Evolutionary conservation across 148 eudicot genomes (phyloP).

Genomic region (Rhododendron griersonianum): DNA sequence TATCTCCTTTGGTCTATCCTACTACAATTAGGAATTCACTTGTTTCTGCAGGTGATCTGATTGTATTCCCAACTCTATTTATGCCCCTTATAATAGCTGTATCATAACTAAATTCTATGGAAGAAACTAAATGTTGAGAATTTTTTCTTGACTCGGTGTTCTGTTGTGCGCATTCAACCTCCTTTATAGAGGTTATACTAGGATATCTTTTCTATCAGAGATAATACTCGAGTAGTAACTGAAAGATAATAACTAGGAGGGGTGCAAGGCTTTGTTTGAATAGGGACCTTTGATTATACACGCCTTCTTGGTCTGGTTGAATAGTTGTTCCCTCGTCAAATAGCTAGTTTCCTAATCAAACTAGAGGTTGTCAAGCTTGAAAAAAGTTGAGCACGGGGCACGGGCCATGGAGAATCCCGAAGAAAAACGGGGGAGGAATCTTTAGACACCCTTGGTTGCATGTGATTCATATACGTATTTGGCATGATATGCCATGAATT

Average conservation of each 20-base stretch:
- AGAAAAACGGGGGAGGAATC: not conserved
- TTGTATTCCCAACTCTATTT: not conserved
- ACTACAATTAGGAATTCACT: not conserved
- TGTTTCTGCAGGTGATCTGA: not conserved
- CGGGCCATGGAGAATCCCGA: not conserved
- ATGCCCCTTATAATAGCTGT: not conserved
- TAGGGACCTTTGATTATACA: not conserved
- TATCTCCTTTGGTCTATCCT: not conserved
- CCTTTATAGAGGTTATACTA: not conserved
- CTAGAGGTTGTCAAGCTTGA: not conserved
- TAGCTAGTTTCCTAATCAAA: not conserved
- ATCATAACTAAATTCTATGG: not conserved
- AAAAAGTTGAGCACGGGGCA: not conserved
- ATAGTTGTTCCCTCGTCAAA: not conserved
- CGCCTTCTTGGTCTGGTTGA: not conserved
- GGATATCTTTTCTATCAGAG: not conserved
- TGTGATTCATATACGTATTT: not conserved
- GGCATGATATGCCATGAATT: not conserved
- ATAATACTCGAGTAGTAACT: not conserved
- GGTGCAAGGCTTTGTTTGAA: not conserved
- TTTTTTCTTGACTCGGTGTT: not conserved
- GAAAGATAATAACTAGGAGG: not conserved
- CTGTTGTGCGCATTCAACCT: not conserved
- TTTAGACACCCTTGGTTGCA: not conserved
- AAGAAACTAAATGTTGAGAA: not conserved